Conservation (phyloP, 768 basidiomycete species). For the Lactarius pseudohatsudake region DNA sequence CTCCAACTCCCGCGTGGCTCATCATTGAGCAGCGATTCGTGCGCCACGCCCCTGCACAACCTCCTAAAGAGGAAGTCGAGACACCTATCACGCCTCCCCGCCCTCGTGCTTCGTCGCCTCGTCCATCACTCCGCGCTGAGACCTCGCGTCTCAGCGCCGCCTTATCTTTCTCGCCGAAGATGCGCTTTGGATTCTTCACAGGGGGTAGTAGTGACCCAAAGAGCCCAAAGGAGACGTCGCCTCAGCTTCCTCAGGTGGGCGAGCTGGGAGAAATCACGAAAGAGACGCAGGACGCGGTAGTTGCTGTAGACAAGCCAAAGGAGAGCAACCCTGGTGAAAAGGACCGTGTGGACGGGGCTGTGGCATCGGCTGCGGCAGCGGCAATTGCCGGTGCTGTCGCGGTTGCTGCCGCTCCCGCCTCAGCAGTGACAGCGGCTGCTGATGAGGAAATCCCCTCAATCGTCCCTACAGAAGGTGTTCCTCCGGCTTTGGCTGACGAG, state of each 20-base stretch:
- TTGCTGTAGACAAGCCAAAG: conserved; percentile 23
- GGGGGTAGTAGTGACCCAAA: conserved; percentile 31
- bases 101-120: conserved; percentile 35
- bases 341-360: background rate
- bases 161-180: conserved; percentile 49
- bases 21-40: conserved; percentile 64
- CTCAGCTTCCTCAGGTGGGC: conserved; percentile 46
- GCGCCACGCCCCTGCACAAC: conserved; percentile 33
- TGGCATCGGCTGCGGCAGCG: conserved; percentile 24
- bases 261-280: conserved; percentile 69
- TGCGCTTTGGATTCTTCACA: conserved; percentile 64
- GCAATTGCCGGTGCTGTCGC: conserved; percentile 30
- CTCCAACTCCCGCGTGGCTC: conserved; percentile 57
- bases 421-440: background rate
- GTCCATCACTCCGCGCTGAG: conserved; percentile 34
- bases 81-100: conserved; percentile 5
- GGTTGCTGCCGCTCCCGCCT: conserved; percentile 22
- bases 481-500: conserved; percentile 27
- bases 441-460: background rate
- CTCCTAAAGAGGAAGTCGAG: conserved; percentile 18
- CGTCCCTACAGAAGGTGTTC: conserved; percentile 23
- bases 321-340: conserved; percentile 17
- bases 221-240: conserved; percentile 36
- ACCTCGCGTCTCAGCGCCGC: conserved; percentile 40
- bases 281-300: conserved; percentile 29